These are phyloP conservation scores for Daldinia grandis DNA, from an alignment of 495 filamentous ascomycete species.

Conservation along the genomic window DNA sequence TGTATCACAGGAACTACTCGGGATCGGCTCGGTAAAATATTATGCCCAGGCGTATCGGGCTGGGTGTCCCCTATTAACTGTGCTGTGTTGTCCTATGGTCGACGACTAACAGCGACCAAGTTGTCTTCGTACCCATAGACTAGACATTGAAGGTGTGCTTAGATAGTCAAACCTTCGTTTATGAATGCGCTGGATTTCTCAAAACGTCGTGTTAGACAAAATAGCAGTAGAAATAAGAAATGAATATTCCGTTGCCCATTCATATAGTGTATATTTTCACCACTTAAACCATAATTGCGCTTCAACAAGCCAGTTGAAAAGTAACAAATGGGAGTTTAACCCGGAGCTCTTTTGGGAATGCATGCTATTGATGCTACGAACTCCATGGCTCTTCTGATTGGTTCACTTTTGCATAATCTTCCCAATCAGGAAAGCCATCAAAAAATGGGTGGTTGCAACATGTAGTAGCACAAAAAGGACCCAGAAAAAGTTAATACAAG, in stretches of 20 bases:
- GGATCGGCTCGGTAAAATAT: too few species aligned
- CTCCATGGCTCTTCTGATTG: conserved; percentile 9
- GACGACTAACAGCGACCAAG: not conserved
- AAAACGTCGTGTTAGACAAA: not conserved
- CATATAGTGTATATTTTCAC: too few species aligned
- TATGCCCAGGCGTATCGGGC: too few species aligned
- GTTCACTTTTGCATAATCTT: conserved; percentile 6
- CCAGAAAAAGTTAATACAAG: not conserved
- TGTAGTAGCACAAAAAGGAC: not conserved
- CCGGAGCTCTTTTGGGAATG: not conserved
- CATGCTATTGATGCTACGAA: not conserved
- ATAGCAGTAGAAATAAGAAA: too few species aligned
- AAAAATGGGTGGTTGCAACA: not conserved
- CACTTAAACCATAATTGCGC: too few species aligned
- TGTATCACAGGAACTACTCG: too few species aligned
- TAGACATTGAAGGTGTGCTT: not conserved
- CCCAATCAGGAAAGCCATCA: conserved; percentile 34
- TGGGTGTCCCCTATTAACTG: not conserved
- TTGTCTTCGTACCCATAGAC: not conserved
- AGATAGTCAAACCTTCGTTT: not conserved
- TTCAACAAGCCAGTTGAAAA: too few species aligned
- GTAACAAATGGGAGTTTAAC: too few species aligned
- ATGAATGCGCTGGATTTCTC: not conserved
- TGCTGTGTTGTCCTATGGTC: not conserved
- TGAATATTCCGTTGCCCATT: too few species aligned